Percentiles rank a stretch among this genome's conserved stretches.
Evolutionary conservation across 1,139 yeast genomes (phyloP).

Genomic region (Zygoascus hellenicus): DNA sequence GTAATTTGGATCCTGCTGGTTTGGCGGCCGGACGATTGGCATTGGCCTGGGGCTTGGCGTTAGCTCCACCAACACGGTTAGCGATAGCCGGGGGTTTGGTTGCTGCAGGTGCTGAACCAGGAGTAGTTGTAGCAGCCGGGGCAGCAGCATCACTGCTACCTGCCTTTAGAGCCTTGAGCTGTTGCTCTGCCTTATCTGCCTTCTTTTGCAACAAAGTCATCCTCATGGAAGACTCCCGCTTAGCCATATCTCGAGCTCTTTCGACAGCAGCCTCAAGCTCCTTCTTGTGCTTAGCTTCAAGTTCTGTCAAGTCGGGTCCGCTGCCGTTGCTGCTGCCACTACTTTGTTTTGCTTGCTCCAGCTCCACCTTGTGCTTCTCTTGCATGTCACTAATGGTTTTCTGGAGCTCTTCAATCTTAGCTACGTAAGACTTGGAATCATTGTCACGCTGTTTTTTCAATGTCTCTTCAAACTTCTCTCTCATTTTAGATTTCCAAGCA

Average conservation of each 20-base stretch:
- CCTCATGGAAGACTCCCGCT: conserved; percentile 31
- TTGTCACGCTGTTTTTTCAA: conserved; percentile 2
- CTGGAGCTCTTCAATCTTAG: conserved; percentile 1
- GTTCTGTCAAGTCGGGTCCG: conserved; percentile 7
- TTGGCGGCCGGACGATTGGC: conserved; percentile 4
- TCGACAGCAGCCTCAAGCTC: conserved; percentile 13
- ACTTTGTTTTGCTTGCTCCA: background rate
- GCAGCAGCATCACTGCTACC: conserved; percentile 11
- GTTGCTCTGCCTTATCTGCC: conserved; percentile 33
- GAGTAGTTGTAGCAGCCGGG: conserved; percentile 6
- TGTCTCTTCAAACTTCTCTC: conserved; percentile 5
- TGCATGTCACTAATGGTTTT: background rate
- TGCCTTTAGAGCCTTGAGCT: conserved; percentile 27
- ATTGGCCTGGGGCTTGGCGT: conserved; percentile 7
- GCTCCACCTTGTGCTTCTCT: conserved; percentile 5
- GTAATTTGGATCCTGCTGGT: conserved; percentile 2
- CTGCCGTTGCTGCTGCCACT: background rate
- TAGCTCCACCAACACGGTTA: conserved; percentile 7
- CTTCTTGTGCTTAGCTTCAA: conserved; percentile 20
- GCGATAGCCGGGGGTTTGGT: conserved; percentile 7
- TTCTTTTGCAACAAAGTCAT: conserved; percentile 33
- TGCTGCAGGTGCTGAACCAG: conserved; percentile 6
- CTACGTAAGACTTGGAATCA: background rate
- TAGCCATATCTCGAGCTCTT: conserved; percentile 19
- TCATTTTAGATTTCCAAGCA: conserved; percentile 2